A percentile compares a stretch with the other conserved stretches of the same genome.
phyloP scores from a whole-genome alignment of 2,329 filamentous ascomycete species.

The Claviceps quebecensis region DNA sequence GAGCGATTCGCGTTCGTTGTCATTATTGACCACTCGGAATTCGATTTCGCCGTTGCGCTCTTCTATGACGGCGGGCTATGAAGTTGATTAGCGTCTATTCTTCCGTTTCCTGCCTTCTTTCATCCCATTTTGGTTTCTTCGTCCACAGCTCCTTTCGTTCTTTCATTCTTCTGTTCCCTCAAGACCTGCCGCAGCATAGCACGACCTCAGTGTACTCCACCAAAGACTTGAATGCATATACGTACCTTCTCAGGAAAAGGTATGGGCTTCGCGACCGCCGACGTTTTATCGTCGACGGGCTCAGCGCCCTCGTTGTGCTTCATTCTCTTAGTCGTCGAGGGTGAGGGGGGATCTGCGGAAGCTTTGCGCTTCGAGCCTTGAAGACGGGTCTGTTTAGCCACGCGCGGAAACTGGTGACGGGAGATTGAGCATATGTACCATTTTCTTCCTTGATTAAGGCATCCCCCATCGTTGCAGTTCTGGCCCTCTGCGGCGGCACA shows the following conservation, averaged over 20 bases:
- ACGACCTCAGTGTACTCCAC: too few species aligned
- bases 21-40: slow-evolving; percentile 96
- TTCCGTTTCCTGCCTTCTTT: neutral
- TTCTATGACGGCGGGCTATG: slow-evolving; percentile 31
- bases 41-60: slow-evolving; percentile 91
- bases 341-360: slow-evolving; percentile 47
- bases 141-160: too few species aligned
- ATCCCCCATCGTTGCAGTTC: neutral
- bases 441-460: slow-evolving; percentile 17
- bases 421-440: slow-evolving; percentile 13
- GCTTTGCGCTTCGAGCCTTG: slow-evolving; percentile 59
- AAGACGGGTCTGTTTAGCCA: neutral
- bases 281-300: slow-evolving; percentile 28
- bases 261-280: slow-evolving; percentile 45
- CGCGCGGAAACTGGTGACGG: neutral
- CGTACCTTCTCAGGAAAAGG: slow-evolving; percentile 78
- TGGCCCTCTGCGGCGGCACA: neutral
- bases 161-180: too few species aligned
- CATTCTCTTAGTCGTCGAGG: slow-evolving; percentile 49
- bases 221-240: too few species aligned
- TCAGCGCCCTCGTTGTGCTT: slow-evolving; percentile 31
- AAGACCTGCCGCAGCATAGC: too few species aligned
- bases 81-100: neutral
- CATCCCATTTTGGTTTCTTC: neutral
- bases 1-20: slow-evolving; percentile 71